Conservation (phyloP, 2,329 filamentous ascomycete genomes). For the Venturia asperata region DNA sequence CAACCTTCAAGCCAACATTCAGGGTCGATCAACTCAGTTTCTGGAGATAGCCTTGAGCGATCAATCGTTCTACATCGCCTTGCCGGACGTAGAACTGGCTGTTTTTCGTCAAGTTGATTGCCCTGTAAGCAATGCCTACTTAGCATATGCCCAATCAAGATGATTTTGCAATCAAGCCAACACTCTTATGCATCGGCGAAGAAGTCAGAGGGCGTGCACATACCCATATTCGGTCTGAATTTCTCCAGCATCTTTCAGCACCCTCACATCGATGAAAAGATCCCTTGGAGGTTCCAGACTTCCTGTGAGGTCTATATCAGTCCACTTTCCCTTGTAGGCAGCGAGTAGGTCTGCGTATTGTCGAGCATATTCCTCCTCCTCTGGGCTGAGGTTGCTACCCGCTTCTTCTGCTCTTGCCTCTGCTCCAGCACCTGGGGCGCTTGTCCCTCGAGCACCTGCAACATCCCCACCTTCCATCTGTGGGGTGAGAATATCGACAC, state of each 20-base stretch:
- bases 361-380: conserved; percentile 93
- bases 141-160: conserved; percentile 3
- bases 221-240: conserved; percentile 99
- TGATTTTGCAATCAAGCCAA: background rate
- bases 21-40: conserved; percentile 58
- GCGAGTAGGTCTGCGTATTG: conserved; percentile 87
- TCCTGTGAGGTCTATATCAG: conserved; percentile 90
- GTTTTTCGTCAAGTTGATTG: conserved; percentile 94
- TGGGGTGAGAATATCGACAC: conserved; percentile 70
- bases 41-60: conserved; percentile 90
- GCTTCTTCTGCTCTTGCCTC: conserved; percentile 41
- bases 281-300: conserved; percentile 90
- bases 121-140: conserved; percentile 45
- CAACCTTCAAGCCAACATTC: background rate
- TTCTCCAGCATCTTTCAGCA: conserved; percentile 93
- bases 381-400: conserved; percentile 76
- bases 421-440: conserved; percentile 22
- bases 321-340: conserved; percentile 98
- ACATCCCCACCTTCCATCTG: conserved; percentile 32
- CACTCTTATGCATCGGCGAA: conserved; percentile 10
- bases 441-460: conserved; percentile 26
- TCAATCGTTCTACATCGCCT: conserved; percentile 89
- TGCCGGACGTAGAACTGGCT: conserved; percentile 96
- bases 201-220: conserved; percentile 31
- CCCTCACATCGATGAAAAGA: conserved; percentile 92